A percentile compares a stretch with the other conserved stretches of the same genome.
phyloP scores from a whole-genome alignment of 2,329 filamentous ascomycete species.

The Furcasterigmium sp. region DNA sequence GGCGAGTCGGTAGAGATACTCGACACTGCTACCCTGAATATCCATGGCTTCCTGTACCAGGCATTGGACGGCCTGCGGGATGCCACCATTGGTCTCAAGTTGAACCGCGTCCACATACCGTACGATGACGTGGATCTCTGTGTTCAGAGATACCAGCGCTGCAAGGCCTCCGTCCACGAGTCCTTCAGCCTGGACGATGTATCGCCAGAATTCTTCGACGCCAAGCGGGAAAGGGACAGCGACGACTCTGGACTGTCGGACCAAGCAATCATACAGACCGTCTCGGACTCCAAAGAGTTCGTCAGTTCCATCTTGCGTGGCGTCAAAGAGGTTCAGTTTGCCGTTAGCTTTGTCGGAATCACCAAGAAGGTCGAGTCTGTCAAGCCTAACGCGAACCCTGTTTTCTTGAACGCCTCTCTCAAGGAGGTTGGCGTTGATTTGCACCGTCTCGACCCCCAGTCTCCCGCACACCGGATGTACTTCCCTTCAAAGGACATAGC shows the following conservation, averaged over 20 bases:
- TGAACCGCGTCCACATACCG: slow-evolving; percentile 84
- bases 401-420: slow-evolving; percentile 84
- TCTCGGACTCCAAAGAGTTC: slow-evolving; percentile 91
- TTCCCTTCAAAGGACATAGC: slow-evolving; percentile 90
- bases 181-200: slow-evolving; percentile 31
- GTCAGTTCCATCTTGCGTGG: slow-evolving; percentile 83
- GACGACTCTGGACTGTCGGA: slow-evolving; percentile 61
- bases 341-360: slow-evolving; percentile 83
- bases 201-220: slow-evolving; percentile 58
- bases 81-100: slow-evolving; percentile 82
- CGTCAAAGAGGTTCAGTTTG: slow-evolving; percentile 95
- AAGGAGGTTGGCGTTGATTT: slow-evolving; percentile 95
- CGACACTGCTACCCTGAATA: slow-evolving; percentile 81
- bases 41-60: slow-evolving; percentile 86
- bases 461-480: slow-evolving; percentile 96
- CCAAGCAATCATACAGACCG: slow-evolving; percentile 61
- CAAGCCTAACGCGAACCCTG: slow-evolving; percentile 60
- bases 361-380: slow-evolving; percentile 72
- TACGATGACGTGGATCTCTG: slow-evolving; percentile 77
- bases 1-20: slow-evolving; percentile 81
- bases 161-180: slow-evolving; percentile 26
- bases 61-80: slow-evolving; percentile 83
- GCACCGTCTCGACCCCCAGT: slow-evolving; percentile 84
- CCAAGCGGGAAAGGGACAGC: slow-evolving; percentile 69
- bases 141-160: slow-evolving; percentile 48